Evolutionary conservation across 169 alveolate species (phyloP).

Genomic region (Toxoplasma gondii): DNA sequence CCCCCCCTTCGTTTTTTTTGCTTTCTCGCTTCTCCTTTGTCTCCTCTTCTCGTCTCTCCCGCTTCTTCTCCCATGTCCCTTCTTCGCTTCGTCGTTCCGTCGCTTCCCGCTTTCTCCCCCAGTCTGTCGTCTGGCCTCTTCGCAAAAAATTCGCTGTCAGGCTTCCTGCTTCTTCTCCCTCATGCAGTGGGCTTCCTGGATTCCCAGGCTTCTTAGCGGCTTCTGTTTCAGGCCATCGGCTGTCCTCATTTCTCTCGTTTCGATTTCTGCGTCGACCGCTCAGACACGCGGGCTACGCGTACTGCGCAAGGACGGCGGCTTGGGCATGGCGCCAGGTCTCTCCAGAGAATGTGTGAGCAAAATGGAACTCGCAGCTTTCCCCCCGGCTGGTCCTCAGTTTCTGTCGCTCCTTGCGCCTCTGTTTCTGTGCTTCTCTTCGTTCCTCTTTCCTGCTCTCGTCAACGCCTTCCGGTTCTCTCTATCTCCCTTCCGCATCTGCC

Average conservation of each 20-base stretch:
- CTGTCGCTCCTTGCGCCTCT: background rate
- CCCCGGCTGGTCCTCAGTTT: background rate
- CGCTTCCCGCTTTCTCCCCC: background rate
- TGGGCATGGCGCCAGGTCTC: slow-evolving; percentile 40
- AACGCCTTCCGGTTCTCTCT: background rate
- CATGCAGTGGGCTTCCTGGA: background rate
- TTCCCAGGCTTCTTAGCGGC: background rate
- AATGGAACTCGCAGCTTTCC: background rate
- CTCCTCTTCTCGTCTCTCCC: background rate
- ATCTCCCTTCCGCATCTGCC: background rate
- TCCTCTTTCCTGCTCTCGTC: no score
- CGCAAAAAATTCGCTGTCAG: background rate
- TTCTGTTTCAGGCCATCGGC: background rate
- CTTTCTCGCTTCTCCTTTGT: background rate
- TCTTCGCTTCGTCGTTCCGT: background rate
- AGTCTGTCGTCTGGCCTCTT: background rate
- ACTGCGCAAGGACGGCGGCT: slow-evolving; percentile 52
- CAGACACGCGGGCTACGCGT: slow-evolving; percentile 59
- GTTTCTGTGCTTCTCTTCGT: background rate
- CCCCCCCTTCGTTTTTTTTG: background rate
- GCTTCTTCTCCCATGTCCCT: background rate
- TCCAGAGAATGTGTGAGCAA: background rate
- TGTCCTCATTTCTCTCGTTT: background rate
- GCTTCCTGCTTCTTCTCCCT: background rate
- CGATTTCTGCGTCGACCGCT: background rate